Conservation (phyloP, 2,329 filamentous ascomycete species). For the Botrytis squamosa region DNA sequence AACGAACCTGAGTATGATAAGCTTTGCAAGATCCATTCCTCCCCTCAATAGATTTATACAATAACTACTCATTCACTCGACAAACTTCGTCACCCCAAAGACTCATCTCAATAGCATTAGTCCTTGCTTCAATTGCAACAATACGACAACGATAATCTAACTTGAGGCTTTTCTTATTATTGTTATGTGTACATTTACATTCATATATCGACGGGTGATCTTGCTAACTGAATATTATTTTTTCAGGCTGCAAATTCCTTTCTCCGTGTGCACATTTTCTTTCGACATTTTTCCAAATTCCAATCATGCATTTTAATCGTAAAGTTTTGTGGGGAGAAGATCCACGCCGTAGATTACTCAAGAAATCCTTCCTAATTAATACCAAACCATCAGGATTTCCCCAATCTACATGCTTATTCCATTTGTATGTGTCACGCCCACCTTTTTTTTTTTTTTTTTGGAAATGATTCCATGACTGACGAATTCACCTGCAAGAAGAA, state of each 20-base stretch:
- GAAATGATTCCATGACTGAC: not conserved
- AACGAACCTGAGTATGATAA: not conserved
- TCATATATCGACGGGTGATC: not conserved
- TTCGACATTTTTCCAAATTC: not conserved
- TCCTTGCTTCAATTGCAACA: not conserved
- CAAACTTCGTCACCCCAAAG: not conserved
- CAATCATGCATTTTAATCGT: not conserved
- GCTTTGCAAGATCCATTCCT: fast-evolving
- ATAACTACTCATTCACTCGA: not conserved
- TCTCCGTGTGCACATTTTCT: not conserved
- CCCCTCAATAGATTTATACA: not conserved
- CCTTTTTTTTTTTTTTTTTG: not conserved
- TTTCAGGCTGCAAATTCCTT: not conserved
- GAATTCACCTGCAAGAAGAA: not conserved
- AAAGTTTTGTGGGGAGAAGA: not conserved
- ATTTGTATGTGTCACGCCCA: not conserved
- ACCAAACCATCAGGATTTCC: not conserved
- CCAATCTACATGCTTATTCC: not conserved
- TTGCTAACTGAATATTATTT: fast-evolving
- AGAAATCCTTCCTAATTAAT: not conserved
- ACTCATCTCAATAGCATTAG: not conserved
- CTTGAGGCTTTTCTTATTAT: too few species aligned
- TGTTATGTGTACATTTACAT: fast-evolving
- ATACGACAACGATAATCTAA: not conserved
- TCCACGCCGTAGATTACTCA: fast-evolving